These are phyloP conservation scores for Sarocladium kiliense DNA, from an alignment of 2,329 filamentous ascomycete species.

Conservation along the genomic window DNA sequence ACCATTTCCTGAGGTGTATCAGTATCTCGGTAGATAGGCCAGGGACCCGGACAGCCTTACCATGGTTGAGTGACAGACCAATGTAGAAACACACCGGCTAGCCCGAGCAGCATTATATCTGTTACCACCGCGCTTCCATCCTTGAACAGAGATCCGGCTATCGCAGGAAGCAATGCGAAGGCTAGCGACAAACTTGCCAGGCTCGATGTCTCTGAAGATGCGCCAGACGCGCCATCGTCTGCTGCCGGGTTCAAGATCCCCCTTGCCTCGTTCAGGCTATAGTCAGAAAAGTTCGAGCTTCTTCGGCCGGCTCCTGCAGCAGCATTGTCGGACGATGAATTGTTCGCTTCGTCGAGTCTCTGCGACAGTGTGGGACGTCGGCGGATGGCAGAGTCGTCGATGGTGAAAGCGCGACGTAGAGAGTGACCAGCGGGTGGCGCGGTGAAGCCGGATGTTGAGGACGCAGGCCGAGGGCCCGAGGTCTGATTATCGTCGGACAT, in stretches of 20 bases:
- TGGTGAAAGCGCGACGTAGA: constrained; percentile 36
- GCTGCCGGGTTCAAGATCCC: constrained; percentile 58
- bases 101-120: constrained; percentile 72
- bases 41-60: constrained; percentile 40
- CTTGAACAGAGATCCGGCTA: constrained; percentile 80
- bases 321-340: constrained; percentile 16
- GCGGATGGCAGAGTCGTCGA: constrained; percentile 28
- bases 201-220: constrained; percentile 52
- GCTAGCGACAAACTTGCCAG: constrained; percentile 79
- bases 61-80: constrained; percentile 90
- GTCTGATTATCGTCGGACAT: constrained; percentile 10
- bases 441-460: constrained; percentile 11
- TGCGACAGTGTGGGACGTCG: constrained; percentile 16
- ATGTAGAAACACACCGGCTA: constrained; percentile 83
- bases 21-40: background rate
- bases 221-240: constrained; percentile 26
- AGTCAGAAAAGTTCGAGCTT: constrained; percentile 75
- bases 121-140: constrained; percentile 81
- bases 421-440: constrained; percentile 25
- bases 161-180: constrained; percentile 77
- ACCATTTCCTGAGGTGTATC: constrained; percentile 58
- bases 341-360: constrained; percentile 20
- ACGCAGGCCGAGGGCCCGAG: background rate
- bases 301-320: constrained; percentile 44
- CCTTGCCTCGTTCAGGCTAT: constrained; percentile 63